Evolutionary conservation across 148 eudicot genomes (phyloP), one percentile per base, ranked within the genome.

Genomic region (Vaccinium myrtillus): DNA sequence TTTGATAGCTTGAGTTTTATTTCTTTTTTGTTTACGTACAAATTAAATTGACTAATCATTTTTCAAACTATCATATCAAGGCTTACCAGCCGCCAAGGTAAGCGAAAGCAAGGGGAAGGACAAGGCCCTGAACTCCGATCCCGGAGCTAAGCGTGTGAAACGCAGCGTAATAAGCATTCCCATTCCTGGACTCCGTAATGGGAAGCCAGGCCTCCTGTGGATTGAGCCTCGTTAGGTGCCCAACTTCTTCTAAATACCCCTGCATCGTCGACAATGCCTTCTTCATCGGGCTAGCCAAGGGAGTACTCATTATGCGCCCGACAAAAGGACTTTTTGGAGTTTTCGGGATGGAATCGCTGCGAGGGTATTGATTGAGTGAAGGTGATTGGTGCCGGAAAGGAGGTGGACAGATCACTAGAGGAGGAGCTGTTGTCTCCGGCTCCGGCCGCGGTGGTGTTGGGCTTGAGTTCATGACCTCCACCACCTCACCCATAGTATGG

Each of bases 201-300:
- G 84, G 84, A 21, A 82, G 84, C 84, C 84, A 82, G 3, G 65
- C 78, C 54, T 82, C 84, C 16, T 82, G 84, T 4, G 84, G 84
- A 2, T 82, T 55, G 2, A 82, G 79, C 69, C 46, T 82, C 4
- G 84, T 71, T 4, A 82, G 12, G 10, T 55, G 67, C 1, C 76
- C 93, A 8, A 86, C 87, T 86, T 93, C 92, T 84, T 93, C 93
- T 16, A 91, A 30, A 86, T 91, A 89, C 4, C 81, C 86, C 56
- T 89, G 89, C 90, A 91, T 82, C 83, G 82, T 90, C 16, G 81
- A 27, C 58, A 82, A 32, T 21, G 84, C 84, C 51, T 30, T 53
- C 79, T 50, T 82, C 73, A 71, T 55, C 0, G 84, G 84, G 69
- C 79, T 74, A 1, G 76, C 79, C 54, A 74, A 12, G 0, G 84